These are phyloP conservation scores for Telopea speciosissima DNA, from an alignment of 177 flowering plant genomes.

Conservation along the genomic window DNA sequence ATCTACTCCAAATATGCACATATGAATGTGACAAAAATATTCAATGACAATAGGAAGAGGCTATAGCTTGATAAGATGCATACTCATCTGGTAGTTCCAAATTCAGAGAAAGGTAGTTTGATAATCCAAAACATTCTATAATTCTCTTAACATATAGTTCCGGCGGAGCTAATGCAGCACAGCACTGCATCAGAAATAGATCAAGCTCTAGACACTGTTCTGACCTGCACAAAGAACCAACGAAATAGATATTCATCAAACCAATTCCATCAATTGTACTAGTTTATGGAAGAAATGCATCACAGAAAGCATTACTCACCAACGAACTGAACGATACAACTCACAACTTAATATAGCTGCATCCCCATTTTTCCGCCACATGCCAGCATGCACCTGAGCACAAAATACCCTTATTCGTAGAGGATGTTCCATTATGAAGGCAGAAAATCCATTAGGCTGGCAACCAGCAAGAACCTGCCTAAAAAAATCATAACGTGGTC, in stretches of 20 bases:
- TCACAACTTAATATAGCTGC: constrained; percentile 57
- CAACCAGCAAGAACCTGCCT: constrained; percentile 49
- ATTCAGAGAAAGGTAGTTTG: constrained; percentile 54
- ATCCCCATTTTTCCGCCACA: constrained; percentile 97
- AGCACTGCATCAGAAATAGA: constrained; percentile 88
- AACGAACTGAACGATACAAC: constrained; percentile 73
- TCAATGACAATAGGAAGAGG: not conserved
- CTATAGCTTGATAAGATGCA: constrained; percentile 21
- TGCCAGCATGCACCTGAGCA: constrained; percentile 90
- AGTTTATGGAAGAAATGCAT: not conserved
- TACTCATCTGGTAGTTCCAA: constrained; percentile 65
- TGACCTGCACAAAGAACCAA: constrained; percentile 49
- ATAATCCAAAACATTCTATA: constrained; percentile 73
- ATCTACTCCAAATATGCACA: not conserved
- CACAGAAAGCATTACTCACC: constrained; percentile 34
- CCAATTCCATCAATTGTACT: not conserved
- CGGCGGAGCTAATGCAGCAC: constrained; percentile 95
- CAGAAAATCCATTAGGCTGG: constrained; percentile 84
- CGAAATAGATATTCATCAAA: not conserved
- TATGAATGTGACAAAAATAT: not conserved
- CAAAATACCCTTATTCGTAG: constrained; percentile 81
- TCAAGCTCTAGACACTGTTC: constrained; percentile 81
- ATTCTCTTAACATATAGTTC: constrained; percentile 71
- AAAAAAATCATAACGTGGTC: constrained; percentile 41
- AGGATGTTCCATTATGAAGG: constrained; percentile 89